These are phyloP conservation scores for Alternaria sp. DNA, from an alignment of 2,329 filamentous ascomycete genomes.

Conservation along the genomic window DNA sequence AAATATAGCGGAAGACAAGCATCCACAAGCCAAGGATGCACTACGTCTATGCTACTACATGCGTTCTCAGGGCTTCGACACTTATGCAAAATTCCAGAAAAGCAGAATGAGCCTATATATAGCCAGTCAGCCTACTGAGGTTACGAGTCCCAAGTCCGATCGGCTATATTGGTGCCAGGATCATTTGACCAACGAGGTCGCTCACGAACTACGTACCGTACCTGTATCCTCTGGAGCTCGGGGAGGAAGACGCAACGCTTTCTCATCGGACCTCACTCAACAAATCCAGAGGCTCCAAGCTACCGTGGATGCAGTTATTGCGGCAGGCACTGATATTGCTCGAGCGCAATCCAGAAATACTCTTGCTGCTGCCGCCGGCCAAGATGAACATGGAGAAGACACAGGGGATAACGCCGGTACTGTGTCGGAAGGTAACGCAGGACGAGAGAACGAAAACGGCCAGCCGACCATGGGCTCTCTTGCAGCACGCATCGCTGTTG, in stretches of 20 bases:
- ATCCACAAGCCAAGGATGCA: slow-evolving; percentile 27
- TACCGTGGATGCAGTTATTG: neutral
- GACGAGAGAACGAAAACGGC: neutral
- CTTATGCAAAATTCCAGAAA: slow-evolving; percentile 25
- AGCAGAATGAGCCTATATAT: slow-evolving; percentile 24
- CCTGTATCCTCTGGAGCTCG: neutral
- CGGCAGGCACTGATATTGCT: neutral
- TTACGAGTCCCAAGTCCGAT: slow-evolving; percentile 4
- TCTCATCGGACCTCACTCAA: neutral
- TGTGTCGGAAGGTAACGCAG: neutral
- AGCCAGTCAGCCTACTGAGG: slow-evolving; percentile 12
- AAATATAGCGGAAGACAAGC: slow-evolving; percentile 11
- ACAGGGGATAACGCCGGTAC: neutral
- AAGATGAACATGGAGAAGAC: neutral
- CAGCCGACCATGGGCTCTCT: neutral
- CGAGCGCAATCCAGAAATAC: neutral
- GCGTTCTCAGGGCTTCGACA: slow-evolving; percentile 36
- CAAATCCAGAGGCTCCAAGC: neutral
- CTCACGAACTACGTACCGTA: neutral
- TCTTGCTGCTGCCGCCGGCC: neutral
- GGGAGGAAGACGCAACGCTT: slow-evolving; percentile 4
- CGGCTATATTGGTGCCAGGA: slow-evolving; percentile 34
- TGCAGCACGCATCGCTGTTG: neutral
- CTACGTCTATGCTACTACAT: slow-evolving; percentile 45
- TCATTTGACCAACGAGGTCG: slow-evolving; percentile 11